Conservation (phyloP, 805 yeast species). For the Brettanomyces naardenensis region DNA sequence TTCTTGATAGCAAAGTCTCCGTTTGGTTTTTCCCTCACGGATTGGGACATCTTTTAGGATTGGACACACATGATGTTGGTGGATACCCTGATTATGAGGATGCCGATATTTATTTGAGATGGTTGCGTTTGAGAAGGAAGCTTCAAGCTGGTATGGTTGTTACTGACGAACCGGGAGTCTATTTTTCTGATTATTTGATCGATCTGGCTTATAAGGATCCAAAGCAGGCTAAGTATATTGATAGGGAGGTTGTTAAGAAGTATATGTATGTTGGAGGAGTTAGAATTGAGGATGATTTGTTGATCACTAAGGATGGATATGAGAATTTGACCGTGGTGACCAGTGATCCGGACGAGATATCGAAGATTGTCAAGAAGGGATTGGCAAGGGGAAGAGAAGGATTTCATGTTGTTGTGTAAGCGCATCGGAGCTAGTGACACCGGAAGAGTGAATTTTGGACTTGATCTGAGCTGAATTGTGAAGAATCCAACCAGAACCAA, state of each 20-base stretch:
- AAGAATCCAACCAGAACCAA: too few relatives aligned
- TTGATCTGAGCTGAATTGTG: too few relatives aligned
- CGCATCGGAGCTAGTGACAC: background rate
- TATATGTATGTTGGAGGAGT: conserved; percentile 95
- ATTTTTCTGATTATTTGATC: conserved; percentile 78
- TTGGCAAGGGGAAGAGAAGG: conserved; percentile 48
- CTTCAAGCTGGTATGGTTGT: conserved; percentile 74
- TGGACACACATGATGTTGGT: conserved; percentile 96
- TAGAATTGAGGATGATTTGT: conserved; percentile 88
- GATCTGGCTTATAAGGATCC: conserved; percentile 50
- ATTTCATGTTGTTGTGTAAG: conserved; percentile 42
- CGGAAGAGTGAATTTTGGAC: too few relatives aligned
- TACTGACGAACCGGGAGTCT: conserved; percentile 93
- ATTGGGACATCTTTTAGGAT: conserved; percentile 84
- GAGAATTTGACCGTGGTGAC: conserved; percentile 81
- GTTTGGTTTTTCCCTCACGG: conserved; percentile 93
- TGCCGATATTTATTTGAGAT: conserved; percentile 64
- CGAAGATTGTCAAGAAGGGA: conserved; percentile 68
- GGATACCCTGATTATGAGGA: conserved; percentile 84
- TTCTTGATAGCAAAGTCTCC: conserved; percentile 61
- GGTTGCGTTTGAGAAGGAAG: conserved; percentile 72
- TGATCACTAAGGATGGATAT: conserved; percentile 67
- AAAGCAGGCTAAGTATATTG: conserved; percentile 47
- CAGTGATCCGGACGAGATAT: conserved; percentile 77
- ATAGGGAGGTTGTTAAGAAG: conserved; percentile 57